Percentiles rank a stretch among this genome's conserved stretches.
Evolutionary conservation across 805 yeast genomes (phyloP).

Genomic region (Suhomyces prunicola): DNA sequence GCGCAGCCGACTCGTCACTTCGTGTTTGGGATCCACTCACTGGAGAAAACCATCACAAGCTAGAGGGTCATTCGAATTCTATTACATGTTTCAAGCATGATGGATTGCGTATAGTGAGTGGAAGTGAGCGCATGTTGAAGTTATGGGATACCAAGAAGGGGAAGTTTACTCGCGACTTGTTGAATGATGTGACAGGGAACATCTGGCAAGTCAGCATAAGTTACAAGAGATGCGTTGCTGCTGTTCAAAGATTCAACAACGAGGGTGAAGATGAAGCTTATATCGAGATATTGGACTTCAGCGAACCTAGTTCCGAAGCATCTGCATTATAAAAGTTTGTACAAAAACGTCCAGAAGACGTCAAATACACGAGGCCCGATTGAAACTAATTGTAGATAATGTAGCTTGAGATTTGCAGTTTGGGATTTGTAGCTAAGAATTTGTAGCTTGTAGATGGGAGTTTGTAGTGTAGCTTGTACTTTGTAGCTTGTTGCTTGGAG

Average conservation of each 20-base stretch:
- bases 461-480: neutral
- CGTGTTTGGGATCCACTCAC: constrained; percentile 90
- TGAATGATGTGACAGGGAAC: constrained; percentile 73
- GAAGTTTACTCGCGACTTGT: constrained; percentile 64
- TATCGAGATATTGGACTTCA: constrained; percentile 84
- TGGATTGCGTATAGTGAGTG: constrained; percentile 79
- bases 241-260: constrained; percentile 57
- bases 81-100: constrained; percentile 93
- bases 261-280: constrained; percentile 59
- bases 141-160: constrained; percentile 86
- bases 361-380: neutral
- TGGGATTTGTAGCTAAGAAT: no score
- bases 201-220: constrained; percentile 96
- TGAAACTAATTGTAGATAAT: neutral
- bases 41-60: constrained; percentile 60
- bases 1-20: constrained; percentile 92
- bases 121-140: constrained; percentile 82
- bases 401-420: no score
- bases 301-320: constrained; percentile 25
- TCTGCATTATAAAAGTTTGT: neutral
- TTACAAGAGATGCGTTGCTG: constrained; percentile 81
- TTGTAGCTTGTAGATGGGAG: neutral
- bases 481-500: neutral
- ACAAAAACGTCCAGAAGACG: no score
- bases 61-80: constrained; percentile 81